Evolutionary conservation across 768 basidiomycete species (phyloP).

Genomic region (Calocybe cyanea): DNA sequence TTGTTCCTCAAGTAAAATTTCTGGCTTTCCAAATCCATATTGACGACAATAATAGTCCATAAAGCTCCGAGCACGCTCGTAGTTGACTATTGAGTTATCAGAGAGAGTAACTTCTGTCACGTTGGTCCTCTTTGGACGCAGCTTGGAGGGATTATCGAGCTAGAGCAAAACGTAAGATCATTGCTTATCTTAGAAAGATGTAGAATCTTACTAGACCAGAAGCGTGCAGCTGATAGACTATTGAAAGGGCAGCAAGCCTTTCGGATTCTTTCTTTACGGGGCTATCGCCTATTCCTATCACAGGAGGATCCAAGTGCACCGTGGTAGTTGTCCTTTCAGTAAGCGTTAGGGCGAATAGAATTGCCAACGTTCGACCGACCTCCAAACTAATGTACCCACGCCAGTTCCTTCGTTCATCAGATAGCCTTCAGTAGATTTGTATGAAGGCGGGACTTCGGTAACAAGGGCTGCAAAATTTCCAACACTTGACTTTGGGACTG

Average conservation of each 20-base stretch:
- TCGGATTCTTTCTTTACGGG: conserved; percentile 60
- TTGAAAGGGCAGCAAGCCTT: conserved; percentile 72
- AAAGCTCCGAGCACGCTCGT: conserved; percentile 78
- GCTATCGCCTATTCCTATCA: conserved; percentile 64
- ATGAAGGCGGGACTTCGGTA: conserved; percentile 26
- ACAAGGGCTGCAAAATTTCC: conserved; percentile 34
- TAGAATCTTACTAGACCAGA: conserved; percentile 55
- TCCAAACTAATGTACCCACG: conserved; percentile 30
- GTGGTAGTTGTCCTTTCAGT: conserved; percentile 37
- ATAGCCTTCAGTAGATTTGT: conserved; percentile 28
- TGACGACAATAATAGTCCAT: conserved; percentile 93
- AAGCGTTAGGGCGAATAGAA: not conserved
- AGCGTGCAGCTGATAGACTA: conserved; percentile 64
- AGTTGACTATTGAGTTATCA: conserved; percentile 59
- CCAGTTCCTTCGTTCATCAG: conserved; percentile 19
- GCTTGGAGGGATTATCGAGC: conserved; percentile 36
- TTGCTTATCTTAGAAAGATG: not conserved
- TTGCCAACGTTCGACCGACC: conserved; percentile 31
- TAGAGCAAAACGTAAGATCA: no score
- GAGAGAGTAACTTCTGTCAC: conserved; percentile 37
- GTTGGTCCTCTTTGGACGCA: conserved; percentile 19
- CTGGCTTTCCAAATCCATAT: conserved; percentile 71
- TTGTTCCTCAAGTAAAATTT: conserved; percentile 50
- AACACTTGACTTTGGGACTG: conserved; percentile 36
- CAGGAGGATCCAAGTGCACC: conserved; percentile 31